Evolutionary conservation across 1,139 yeast genomes (phyloP).

Genomic region (Geotrichum fermentans): DNA sequence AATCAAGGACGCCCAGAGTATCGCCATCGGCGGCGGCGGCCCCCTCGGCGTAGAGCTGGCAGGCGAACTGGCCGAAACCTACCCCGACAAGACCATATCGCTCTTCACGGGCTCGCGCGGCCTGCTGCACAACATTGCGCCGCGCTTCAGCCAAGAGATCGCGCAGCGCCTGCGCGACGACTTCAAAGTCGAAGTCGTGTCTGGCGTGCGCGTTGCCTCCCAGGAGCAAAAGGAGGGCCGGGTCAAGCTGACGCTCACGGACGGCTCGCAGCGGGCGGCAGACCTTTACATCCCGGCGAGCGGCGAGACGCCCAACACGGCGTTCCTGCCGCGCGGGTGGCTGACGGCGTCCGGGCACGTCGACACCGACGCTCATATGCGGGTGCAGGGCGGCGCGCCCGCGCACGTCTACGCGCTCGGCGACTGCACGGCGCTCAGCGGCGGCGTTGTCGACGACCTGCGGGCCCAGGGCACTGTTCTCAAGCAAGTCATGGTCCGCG

Average conservation of each 20-base stretch:
- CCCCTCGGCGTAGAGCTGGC: constrained; percentile 12
- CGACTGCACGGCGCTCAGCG: not conserved
- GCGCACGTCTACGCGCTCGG: constrained; percentile 1
- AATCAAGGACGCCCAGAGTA: constrained; percentile 4
- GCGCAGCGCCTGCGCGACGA: not conserved
- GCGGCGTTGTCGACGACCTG: constrained; percentile 6
- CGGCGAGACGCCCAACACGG: constrained; percentile 14
- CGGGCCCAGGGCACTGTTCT: not conserved
- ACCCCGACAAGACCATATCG: constrained; percentile 9
- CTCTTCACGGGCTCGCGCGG: constrained; percentile 14
- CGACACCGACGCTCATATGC: not conserved
- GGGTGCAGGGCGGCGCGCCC: not conserved
- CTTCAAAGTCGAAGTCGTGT: constrained; percentile 3
- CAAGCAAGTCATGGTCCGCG: not conserved
- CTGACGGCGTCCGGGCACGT: constrained; percentile 2
- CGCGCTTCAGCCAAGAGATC: not conserved
- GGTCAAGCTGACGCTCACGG: constrained; percentile 2
- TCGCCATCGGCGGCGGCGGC: constrained; percentile 19
- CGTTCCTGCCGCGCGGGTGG: constrained; percentile 3
- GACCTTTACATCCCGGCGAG: constrained; percentile 13
- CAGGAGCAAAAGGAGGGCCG: not conserved
- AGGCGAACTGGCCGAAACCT: constrained; percentile 9
- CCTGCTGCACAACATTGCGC: not conserved
- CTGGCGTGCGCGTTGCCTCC: not conserved
- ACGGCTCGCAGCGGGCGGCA: constrained; percentile 3